Evolutionary conservation across 2,329 filamentous ascomycete species (phyloP), one percentile per base, ranked within the genome.

Genomic region (Aaosphaeria pasadenensis): DNA sequence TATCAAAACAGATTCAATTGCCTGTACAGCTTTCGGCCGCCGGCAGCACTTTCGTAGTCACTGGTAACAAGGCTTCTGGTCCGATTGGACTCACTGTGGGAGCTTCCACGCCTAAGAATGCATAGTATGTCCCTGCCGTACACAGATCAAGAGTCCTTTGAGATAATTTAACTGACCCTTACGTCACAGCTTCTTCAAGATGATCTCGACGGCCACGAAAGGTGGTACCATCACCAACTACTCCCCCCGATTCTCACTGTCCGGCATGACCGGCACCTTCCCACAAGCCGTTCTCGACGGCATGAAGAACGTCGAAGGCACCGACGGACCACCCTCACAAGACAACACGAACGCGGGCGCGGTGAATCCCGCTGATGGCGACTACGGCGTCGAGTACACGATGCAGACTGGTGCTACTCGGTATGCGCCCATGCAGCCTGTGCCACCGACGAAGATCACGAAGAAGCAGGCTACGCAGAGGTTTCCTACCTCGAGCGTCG

Each of bases 161-260:
- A 36, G n/a, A 9, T 36, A 36, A 36, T n/a, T 9, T 36, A n/a
- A 41, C 39, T 33, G 5, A 28, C 24, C 38, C 32, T 41, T 42
- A 39, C 17, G 6, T 5, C 35, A 31, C 49, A 66, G 65, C 48
- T 66, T 70, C 48, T 43, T 70, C 51, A 64, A 62, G 42, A 83
- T 87, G 65, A 70, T 80, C 48, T 79, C 82, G 11, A 74, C 75
- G 5, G 77, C 76, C 5, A 73, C 74, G 13, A 74, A 75, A n/a
- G 78, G 81, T 35, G 78, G 78, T 31, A 77, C 75, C 4, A 71
- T 83, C 17, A 79, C 76, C 47, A 83, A 80, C 58, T 87, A 77
- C 63, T 86, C 84, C 7, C 58, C 72, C 43, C 83, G 84, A 52
- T 89, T 89, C 69, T 77, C 80, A n/a, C 71, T 87, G 45, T 74